phyloP scores from a whole-genome alignment of 2,329 filamentous ascomycete genomes.

The Fusarium temperatum region DNA sequence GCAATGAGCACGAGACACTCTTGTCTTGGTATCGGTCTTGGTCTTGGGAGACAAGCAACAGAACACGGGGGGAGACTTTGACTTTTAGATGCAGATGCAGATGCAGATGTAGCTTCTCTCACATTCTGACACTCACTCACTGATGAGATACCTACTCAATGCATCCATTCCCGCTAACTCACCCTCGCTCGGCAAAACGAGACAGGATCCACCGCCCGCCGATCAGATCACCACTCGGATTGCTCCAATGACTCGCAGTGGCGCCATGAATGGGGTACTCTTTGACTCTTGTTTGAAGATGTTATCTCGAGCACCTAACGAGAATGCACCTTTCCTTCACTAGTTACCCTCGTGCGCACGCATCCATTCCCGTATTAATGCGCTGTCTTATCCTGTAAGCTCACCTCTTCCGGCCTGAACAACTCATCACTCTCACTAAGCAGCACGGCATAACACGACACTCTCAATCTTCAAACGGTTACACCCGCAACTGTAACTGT shows the following conservation, averaged over 20 bases:
- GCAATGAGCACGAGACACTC: neutral
- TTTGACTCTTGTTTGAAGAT: conserved; percentile 3
- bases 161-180: neutral
- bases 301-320: neutral
- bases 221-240: conserved; percentile 38
- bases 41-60: conserved; percentile 10
- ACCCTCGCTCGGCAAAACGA: conserved; percentile 14
- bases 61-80: conserved; percentile 40
- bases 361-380: neutral
- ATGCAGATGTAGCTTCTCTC: neutral
- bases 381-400: conserved; percentile 7
- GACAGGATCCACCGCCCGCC: conserved; percentile 39
- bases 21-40: neutral
- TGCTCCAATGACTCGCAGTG: conserved; percentile 40
- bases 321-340: neutral
- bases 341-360: neutral
- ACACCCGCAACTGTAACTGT: conserved; percentile 13
- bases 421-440: conserved; percentile 17
- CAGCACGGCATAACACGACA: neutral
- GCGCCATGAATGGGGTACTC: conserved; percentile 18
- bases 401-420: conserved; percentile 9
- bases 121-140: neutral
- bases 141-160: neutral
- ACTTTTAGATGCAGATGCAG: conserved; percentile 16
- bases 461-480: neutral